These are phyloP conservation scores for Bipolaris cookei DNA, from an alignment of 2,329 filamentous ascomycete genomes.

Conservation along the genomic window DNA sequence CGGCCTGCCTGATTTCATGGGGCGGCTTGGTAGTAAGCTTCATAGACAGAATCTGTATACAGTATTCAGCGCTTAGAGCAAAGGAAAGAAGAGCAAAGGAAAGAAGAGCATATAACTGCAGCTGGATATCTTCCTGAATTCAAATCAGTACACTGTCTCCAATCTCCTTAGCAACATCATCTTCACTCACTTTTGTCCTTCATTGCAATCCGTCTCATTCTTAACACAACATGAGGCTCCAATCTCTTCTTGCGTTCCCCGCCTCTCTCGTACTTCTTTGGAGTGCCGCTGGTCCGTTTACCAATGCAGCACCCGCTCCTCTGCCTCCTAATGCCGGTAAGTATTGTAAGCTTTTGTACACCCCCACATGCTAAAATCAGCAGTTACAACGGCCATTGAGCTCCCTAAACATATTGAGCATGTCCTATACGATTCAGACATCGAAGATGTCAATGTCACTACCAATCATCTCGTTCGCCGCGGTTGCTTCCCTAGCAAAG, in stretches of 20 bases:
- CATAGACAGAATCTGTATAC: neutral
- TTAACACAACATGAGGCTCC: neutral
- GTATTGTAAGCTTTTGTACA: neutral
- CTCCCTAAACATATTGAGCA: neutral
- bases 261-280: neutral
- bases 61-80: neutral
- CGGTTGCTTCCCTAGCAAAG: neutral
- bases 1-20: neutral
- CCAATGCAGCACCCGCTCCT: neutral
- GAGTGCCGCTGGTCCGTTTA: neutral
- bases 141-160: neutral
- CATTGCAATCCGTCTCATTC: neutral
- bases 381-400: neutral
- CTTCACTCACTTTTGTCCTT: neutral
- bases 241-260: neutral
- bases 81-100: neutral
- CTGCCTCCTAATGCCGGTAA: neutral
- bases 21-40: slow-evolving; percentile 1
- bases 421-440: neutral
- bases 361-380: neutral
- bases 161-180: neutral
- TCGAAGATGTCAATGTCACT: neutral
- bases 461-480: neutral
- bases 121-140: neutral
- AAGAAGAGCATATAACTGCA: neutral